phyloP scores from a whole-genome alignment of 73 alveolate genomes.

The Paramecium sexaurelia region DNA sequence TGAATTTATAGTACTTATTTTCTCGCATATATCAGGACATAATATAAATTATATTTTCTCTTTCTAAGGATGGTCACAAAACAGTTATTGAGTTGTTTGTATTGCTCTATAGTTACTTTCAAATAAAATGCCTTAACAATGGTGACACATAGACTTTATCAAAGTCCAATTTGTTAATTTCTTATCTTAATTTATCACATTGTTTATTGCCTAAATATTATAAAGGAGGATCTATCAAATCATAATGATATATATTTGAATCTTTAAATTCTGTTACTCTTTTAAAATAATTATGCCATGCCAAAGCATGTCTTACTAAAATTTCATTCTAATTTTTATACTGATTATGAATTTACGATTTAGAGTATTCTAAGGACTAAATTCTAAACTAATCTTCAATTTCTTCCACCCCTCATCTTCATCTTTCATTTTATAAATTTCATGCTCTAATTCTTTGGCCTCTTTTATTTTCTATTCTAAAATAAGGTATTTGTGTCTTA shows the following conservation, averaged over 20 bases:
- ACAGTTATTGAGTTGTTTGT: slow-evolving; percentile 28
- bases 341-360: slow-evolving; percentile 8
- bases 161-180: not conserved
- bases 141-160: slow-evolving; percentile 52
- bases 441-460: not conserved
- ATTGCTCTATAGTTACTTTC: slow-evolving; percentile 5
- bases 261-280: not conserved
- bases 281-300: slow-evolving; percentile 55
- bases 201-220: not conserved
- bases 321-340: not conserved
- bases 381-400: not conserved
- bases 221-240: slow-evolving; percentile 33
- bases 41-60: not conserved
- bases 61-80: slow-evolving; percentile 35
- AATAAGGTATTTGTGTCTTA: not conserved
- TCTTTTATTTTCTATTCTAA: not conserved
- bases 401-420: not conserved
- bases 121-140: not conserved
- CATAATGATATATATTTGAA: slow-evolving; percentile 4
- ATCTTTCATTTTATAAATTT: not conserved
- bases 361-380: not conserved
- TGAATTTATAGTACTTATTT: not conserved
- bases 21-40: not conserved
- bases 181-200: not conserved
- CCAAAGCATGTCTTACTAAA: slow-evolving; percentile 47